Evolutionary conservation across 1,284 basidiomycete species (phyloP).

Genomic region (Psilocybe mexicana): DNA sequence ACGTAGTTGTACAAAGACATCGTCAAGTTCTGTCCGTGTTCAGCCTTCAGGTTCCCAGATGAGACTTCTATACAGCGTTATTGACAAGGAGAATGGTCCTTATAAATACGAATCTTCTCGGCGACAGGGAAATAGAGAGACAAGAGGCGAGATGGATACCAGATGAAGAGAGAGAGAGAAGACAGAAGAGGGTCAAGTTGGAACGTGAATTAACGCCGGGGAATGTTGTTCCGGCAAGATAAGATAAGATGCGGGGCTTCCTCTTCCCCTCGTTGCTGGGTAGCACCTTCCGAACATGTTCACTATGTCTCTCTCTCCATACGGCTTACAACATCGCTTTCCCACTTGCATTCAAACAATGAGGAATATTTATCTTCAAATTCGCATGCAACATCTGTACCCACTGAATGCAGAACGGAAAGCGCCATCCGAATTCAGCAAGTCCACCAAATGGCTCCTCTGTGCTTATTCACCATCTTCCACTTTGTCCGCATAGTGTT

Average conservation of each 20-base stretch:
- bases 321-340: too few relatives aligned
- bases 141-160: too few relatives aligned
- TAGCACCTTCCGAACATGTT: not conserved
- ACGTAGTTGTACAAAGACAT: conserved; percentile 53
- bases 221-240: not conserved
- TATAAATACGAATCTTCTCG: too few relatives aligned
- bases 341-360: not conserved
- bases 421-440: not conserved
- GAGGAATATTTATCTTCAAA: not conserved
- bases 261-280: not conserved
- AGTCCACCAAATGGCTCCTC: not conserved
- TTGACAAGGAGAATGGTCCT: too few relatives aligned
- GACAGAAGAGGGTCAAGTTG: too few relatives aligned
- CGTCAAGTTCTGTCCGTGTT: not conserved
- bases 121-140: too few relatives aligned
- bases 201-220: too few relatives aligned
- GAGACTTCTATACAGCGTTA: too few relatives aligned
- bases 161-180: too few relatives aligned
- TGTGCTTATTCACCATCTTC: not conserved
- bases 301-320: too few relatives aligned
- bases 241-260: not conserved
- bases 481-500: not conserved
- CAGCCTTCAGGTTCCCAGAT: not conserved
- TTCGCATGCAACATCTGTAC: not conserved
- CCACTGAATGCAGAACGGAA: not conserved